phyloP scores from a whole-genome alignment of 371 early-diverging fungal species.

The Mucor racemosus region DNA sequence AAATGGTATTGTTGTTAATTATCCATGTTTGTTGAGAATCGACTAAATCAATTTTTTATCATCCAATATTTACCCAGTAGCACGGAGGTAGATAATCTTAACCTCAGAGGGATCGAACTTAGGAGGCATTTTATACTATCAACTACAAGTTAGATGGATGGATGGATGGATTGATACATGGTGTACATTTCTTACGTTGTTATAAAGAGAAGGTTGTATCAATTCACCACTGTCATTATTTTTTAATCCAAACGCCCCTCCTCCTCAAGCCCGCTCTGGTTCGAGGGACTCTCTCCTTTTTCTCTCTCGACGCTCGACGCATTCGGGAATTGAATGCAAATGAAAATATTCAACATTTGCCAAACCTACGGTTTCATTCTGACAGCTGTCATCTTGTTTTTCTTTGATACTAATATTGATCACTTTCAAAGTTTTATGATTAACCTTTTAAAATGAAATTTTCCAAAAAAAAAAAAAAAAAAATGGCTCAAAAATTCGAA shows the following conservation, averaged over 20 bases:
- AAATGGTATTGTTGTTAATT: too few relatives aligned
- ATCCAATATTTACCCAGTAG: constrained; percentile 71
- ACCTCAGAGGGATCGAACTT: constrained; percentile 90
- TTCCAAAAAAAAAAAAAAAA: too few relatives aligned
- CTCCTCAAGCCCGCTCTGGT: background rate
- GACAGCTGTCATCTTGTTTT: background rate
- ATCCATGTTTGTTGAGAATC: background rate
- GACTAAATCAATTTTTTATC: background rate
- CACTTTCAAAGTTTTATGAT: too few relatives aligned
- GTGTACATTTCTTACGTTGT: constrained; percentile 21
- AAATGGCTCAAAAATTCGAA: too few relatives aligned
- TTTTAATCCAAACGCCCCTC: background rate
- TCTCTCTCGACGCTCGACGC: background rate
- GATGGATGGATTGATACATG: constrained; percentile 20
- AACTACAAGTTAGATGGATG: too few relatives aligned
- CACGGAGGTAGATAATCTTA: constrained; percentile 93
- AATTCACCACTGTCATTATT: background rate
- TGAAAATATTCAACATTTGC: background rate
- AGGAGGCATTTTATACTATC: constrained; percentile 66
- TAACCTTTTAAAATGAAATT: too few relatives aligned
- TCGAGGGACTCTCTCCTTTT: background rate
- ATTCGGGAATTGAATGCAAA: background rate
- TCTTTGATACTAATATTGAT: background rate
- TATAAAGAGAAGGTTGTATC: constrained; percentile 28
- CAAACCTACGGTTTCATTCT: background rate